These are phyloP conservation scores for Citrus mangshanensis DNA, from an alignment of 345 rosid species.

Conservation along the genomic window DNA sequence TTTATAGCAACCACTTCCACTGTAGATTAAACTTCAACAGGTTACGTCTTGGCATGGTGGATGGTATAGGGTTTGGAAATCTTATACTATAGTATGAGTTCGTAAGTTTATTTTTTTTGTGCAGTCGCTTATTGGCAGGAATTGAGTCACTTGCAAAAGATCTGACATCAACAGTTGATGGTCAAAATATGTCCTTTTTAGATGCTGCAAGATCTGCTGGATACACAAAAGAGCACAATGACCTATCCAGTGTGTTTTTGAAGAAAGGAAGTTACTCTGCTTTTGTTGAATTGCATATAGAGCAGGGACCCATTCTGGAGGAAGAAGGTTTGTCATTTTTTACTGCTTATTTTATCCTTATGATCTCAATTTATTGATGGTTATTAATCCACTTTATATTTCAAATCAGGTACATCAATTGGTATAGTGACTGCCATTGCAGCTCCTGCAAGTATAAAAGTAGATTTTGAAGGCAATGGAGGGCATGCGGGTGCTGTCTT, in stretches of 20 bases:
- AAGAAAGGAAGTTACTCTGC: slow-evolving; percentile 72
- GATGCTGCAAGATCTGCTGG: slow-evolving; percentile 87
- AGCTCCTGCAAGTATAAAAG: slow-evolving; percentile 92
- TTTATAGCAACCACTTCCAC: background rate
- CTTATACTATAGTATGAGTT: slow-evolving; percentile 2
- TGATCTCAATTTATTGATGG: background rate
- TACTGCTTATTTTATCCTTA: background rate
- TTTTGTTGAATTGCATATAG: slow-evolving; percentile 89
- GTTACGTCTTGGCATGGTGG: background rate
- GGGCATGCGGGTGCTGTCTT: slow-evolving; percentile 97
- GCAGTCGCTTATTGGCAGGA: slow-evolving; percentile 86
- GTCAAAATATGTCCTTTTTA: slow-evolving; percentile 66
- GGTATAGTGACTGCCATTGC: slow-evolving; percentile 95
- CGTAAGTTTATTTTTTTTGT: slow-evolving; percentile 14
- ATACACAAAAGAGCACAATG: slow-evolving; percentile 50
- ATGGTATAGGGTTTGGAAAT: background rate
- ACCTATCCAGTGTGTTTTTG: slow-evolving; percentile 57
- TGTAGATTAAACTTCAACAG: background rate
- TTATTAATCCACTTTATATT: slow-evolving; percentile 14
- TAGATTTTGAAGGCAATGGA: slow-evolving; percentile 89
- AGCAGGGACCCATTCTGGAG: slow-evolving; percentile 92
- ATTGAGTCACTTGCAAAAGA: slow-evolving; percentile 52
- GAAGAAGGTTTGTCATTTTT: slow-evolving; percentile 58
- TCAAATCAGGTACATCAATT: slow-evolving; percentile 55
- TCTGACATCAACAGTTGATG: slow-evolving; percentile 23